These are phyloP conservation scores for Filosporella fistucella DNA, from an alignment of 495 filamentous ascomycete species.

Conservation along the genomic window DNA sequence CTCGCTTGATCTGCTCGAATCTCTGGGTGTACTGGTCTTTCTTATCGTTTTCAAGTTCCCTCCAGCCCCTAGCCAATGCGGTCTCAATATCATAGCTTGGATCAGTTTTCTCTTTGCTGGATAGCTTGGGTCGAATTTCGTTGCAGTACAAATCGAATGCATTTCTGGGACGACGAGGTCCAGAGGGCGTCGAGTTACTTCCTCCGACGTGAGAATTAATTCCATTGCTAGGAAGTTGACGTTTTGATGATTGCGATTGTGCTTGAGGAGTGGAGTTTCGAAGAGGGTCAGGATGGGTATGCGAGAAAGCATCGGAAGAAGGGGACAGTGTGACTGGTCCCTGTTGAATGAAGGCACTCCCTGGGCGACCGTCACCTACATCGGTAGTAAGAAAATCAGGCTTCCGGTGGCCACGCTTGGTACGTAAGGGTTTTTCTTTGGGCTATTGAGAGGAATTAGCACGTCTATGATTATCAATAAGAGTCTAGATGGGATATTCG, in stretches of 20 bases:
- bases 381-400: conserved; percentile 35
- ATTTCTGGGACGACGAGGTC: conserved; percentile 37
- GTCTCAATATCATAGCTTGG: conserved; percentile 36
- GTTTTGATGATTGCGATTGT: conserved; percentile 1
- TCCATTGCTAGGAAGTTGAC: conserved; percentile 17
- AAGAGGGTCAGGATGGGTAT: conserved; percentile 21
- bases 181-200: conserved; percentile 22
- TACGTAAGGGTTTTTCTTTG: conserved; percentile 84
- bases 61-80: conserved; percentile 46
- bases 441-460: conserved; percentile 47
- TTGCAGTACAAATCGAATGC: conserved; percentile 50
- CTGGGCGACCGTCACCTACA: conserved; percentile 24
- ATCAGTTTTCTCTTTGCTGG: conserved; percentile 32
- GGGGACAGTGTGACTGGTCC: conserved; percentile 29
- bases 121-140: conserved; percentile 34
- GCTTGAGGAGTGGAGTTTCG: conserved; percentile 13
- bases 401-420: conserved; percentile 71
- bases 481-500: neutral
- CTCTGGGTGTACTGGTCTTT: conserved; percentile 38
- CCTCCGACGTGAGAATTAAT: neutral
- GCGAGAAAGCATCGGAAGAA: conserved; percentile 33
- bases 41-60: conserved; percentile 36
- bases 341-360: conserved; percentile 38
- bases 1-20: conserved; percentile 31
- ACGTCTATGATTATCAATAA: conserved; percentile 10